A percentile compares a stretch with the other conserved stretches of the same genome.
Evolutionary conservation across 2,329 filamentous ascomycete species (phyloP).

Genomic region (Penicillium hesseltinei): DNA sequence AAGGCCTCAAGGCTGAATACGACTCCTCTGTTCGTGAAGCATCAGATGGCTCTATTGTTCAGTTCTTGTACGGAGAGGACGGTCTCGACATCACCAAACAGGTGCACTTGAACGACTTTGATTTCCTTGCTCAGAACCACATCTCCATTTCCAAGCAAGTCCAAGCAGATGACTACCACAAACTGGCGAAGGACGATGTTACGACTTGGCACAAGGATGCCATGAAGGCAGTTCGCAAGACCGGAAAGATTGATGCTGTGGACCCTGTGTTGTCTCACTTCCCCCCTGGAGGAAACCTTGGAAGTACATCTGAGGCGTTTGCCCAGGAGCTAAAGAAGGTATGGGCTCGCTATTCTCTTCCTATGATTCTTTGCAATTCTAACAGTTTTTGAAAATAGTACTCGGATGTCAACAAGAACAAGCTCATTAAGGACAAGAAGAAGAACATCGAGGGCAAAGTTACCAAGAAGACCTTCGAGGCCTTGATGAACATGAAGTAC

Average conservation of each 20-base stretch:
- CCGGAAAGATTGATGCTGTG: conserved; percentile 62
- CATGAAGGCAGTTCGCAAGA: conserved; percentile 78
- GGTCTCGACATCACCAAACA: conserved; percentile 93
- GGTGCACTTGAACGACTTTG: conserved; percentile 85
- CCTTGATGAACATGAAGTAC: conserved; percentile 87
- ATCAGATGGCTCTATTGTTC: conserved; percentile 86
- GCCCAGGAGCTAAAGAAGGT: conserved; percentile 65
- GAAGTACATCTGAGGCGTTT: conserved; percentile 87
- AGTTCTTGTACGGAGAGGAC: conserved; percentile 96
- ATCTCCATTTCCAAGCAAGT: conserved; percentile 75
- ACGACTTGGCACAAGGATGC: conserved; percentile 60
- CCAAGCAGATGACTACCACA: conserved; percentile 58
- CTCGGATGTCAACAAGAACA: conserved; percentile 69
- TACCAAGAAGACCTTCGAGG: conserved; percentile 73
- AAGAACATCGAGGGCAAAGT: conserved; percentile 42
- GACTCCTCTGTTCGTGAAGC: conserved; percentile 86
- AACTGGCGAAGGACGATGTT: conserved; percentile 66
- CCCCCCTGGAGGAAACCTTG: conserved; percentile 73
- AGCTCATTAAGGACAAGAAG: conserved; percentile 61
- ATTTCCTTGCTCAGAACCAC: conserved; percentile 84
- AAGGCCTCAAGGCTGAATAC: conserved; percentile 87
- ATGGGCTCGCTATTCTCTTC: conserved; percentile 21
- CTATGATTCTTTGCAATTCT: conserved; percentile 9
- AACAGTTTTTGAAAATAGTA: conserved; percentile 53
- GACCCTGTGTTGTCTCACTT: conserved; percentile 74